These are phyloP conservation scores for Globisporangium viniferum DNA, from an alignment of 352 stramenopile species.

Conservation along the genomic window DNA sequence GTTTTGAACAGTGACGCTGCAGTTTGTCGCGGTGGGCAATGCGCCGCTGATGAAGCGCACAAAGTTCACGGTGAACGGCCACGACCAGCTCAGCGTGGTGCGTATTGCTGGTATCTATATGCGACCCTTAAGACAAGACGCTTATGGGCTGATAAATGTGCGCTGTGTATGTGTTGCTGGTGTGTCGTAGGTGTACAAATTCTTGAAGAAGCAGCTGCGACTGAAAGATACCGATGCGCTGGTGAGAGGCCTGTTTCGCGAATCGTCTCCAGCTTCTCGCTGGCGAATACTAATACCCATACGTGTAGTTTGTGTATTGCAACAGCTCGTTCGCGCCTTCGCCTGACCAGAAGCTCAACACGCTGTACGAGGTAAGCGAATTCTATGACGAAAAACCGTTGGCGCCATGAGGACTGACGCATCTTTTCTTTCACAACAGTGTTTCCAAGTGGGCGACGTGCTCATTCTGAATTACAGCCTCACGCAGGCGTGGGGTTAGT, in stretches of 20 bases:
- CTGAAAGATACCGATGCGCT: slow-evolving; percentile 72
- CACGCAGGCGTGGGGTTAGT: slow-evolving; percentile 67
- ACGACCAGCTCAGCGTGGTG: slow-evolving; percentile 74
- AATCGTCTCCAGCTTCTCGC: neutral
- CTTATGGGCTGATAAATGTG: neutral
- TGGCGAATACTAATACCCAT: neutral
- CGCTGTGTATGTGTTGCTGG: neutral
- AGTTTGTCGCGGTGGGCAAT: slow-evolving; percentile 79
- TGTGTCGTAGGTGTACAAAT: slow-evolving; percentile 69
- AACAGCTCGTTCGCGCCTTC: slow-evolving; percentile 86
- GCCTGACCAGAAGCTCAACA: slow-evolving; percentile 72
- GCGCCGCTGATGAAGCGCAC: slow-evolving; percentile 85
- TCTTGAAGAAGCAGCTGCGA: slow-evolving; percentile 78
- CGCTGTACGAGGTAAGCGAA: slow-evolving; percentile 63
- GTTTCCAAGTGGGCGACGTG: slow-evolving; percentile 76
- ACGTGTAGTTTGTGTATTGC: slow-evolving; percentile 80
- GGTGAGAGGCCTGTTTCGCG: slow-evolving; percentile 22
- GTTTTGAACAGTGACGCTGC: slow-evolving; percentile 62
- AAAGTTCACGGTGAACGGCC: slow-evolving; percentile 82
- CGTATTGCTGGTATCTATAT: neutral
- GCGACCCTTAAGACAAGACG: too few relatives aligned
- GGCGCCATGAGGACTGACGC: neutral
- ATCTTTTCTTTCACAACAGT: slow-evolving; percentile 26
- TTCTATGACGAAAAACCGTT: neutral
- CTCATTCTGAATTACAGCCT: slow-evolving; percentile 87